A percentile compares a stretch with the other conserved stretches of the same genome.
These are phyloP conservation scores for Ophiostoma sp. DNA, from an alignment of 2,329 filamentous ascomycete species.

Conservation along the genomic window DNA sequence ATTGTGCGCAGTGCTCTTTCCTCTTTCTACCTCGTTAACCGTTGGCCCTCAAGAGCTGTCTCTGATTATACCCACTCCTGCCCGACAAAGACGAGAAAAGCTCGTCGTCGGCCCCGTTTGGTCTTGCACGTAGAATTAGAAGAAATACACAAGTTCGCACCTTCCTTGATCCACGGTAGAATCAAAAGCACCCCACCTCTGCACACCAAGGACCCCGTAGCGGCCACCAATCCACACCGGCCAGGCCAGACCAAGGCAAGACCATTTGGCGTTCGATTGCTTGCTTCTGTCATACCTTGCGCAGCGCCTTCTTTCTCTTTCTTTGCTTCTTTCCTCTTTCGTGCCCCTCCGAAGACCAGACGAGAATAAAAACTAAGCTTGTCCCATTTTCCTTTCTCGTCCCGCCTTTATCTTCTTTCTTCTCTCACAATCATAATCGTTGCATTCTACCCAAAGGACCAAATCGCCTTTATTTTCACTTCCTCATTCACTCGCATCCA, in stretches of 20 bases:
- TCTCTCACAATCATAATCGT: background rate
- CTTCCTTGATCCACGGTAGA: background rate
- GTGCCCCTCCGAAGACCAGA: background rate
- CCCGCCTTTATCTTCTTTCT: background rate
- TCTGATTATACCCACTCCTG: constrained; percentile 6
- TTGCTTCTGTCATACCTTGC: background rate
- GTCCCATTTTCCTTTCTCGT: background rate
- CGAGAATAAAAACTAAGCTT: constrained; percentile 11
- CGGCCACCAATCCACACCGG: background rate
- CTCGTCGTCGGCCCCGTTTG: background rate
- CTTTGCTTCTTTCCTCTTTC: constrained; percentile 11
- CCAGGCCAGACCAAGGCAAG: background rate
- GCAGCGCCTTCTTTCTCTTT: background rate
- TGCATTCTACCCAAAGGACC: background rate
- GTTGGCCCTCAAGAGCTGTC: background rate
- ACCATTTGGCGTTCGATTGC: constrained; percentile 3
- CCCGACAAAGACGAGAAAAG: constrained; percentile 5
- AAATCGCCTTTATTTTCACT: background rate
- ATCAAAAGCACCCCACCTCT: constrained; percentile 10
- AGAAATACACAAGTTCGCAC: background rate
- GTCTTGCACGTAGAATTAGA: background rate
- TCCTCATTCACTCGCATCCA: background rate
- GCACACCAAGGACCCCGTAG: background rate
- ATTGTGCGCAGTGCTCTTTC: background rate
- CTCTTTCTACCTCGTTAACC: background rate